Evolutionary conservation across 176 grass and related monocot genomes (phyloP), one percentile per base, ranked within the genome.

Genomic region (Aegilops sharonensis): DNA sequence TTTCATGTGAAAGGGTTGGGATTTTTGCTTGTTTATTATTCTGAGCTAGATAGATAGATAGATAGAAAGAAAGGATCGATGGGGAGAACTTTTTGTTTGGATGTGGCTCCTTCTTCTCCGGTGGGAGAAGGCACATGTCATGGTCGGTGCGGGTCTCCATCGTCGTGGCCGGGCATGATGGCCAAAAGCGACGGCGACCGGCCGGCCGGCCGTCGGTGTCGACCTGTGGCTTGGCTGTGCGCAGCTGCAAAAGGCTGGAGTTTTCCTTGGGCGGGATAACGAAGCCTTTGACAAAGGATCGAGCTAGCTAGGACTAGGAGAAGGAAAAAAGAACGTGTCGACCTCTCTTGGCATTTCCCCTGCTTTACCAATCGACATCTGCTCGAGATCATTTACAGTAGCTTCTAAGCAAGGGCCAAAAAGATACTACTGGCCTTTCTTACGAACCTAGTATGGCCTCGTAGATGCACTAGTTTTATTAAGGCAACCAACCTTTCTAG

Each of bases 71-170:
- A 54, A 69, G 30, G 80, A 21, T 24, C 3, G 20, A 17, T 3
- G 25, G 50, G 15, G 18, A 35, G 52, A 23, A 2, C 25, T 64
- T 43, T 2, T 32, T 59, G 83, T 32, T 57, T 20, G 9, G n/a
- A 6, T 87, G 32, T 42, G 37, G 68, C 10, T 18, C 50, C 50
- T 52, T 84, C 81, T 88, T 84, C 81, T 88, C 76, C 29, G 59
- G 36, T 75, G 52, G 89, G 89, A 57, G 71, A 91, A 56, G 89
- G 81, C 77, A 85, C 42, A 40, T 72, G 1, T 72, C 82, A 78
- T 85, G 86, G 86, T 34, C 86, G 86, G 86, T 42, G 82, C 64
- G 23, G 30, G 89, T 86, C 80, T 20, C 67, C 11, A 75, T 68
- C 74, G 84, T 64, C 54, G 20, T 32, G 81, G 17, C 78, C 78